Percentiles rank a stretch among this genome's conserved stretches.
Conservation (phyloP, 31 red algal genomes). For the Odonthalia washingtoniensis region DNA sequence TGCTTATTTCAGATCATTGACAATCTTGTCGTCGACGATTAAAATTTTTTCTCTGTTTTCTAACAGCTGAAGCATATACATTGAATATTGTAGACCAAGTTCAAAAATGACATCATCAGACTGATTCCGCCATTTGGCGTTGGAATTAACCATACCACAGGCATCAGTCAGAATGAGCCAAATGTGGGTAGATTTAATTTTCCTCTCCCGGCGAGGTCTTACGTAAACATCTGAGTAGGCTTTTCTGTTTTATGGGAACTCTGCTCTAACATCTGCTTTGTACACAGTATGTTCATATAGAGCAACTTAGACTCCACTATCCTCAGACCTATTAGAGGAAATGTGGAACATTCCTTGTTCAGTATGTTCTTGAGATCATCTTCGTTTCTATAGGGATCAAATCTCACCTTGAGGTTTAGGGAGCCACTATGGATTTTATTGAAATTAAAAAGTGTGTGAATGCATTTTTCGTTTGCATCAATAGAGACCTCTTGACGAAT, state of each 20-base stretch:
- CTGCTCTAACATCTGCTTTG: slow-evolving; percentile 35
- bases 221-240: slow-evolving; percentile 50
- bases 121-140: slow-evolving; percentile 48
- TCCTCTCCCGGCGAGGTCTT: slow-evolving; percentile 11
- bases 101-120: slow-evolving; percentile 26
- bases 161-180: slow-evolving; percentile 25
- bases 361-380: slow-evolving; percentile 32
- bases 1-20: slow-evolving; percentile 43
- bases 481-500: not conserved
- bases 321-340: slow-evolving; percentile 28
- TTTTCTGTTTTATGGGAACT: slow-evolving; percentile 43
- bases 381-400: slow-evolving; percentile 47
- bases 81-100: not conserved
- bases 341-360: slow-evolving; percentile 39
- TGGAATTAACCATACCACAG: slow-evolving; percentile 49
- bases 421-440: not conserved
- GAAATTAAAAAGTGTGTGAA: not conserved
- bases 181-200: not conserved
- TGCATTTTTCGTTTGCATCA: not conserved
- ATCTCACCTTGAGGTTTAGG: slow-evolving; percentile 13
- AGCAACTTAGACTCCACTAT: slow-evolving; percentile 37
- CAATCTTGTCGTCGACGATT: slow-evolving; percentile 33
- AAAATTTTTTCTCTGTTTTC: not conserved
- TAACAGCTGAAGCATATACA: slow-evolving; percentile 46
- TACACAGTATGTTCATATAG: slow-evolving; percentile 21